Base-by-base conservation (phyloP, 2,329 filamentous ascomycete genomes). In the Didymella pinodella region DNA sequence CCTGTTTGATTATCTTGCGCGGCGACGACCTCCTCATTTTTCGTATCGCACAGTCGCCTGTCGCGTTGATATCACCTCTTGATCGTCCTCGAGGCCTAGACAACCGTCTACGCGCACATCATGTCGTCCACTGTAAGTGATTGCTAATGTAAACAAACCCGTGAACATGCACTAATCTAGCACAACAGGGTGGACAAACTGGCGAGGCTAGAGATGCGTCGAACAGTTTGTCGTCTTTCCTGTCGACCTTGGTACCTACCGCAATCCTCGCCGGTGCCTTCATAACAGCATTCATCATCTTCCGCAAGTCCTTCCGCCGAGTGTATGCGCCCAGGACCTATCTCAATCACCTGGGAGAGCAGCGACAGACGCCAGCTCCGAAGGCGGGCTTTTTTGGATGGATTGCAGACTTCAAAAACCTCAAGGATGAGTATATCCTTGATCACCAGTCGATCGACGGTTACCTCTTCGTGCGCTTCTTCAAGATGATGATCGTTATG, bases 301-400 rank as follows among this genome's bases (percentile, higher is more conserved):
- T 81, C 43, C 74, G 81, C 41, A 74, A 72, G 53, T 72, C 70
- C 50, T 82, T 81, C 65, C 77, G 76, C 26, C 71, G 80, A 32
- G 73, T 80, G 50, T 82, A 82, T 64, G 73, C 76, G 46, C 80
- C 80, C 11, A 74, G 80, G 55, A 81, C 80, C n/a, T 82, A 82
- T 65, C 68, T 83, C 32, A 71, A 79, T 53, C 80, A 76, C 48
- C 62, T 83, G 52, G 75, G 76, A 31, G 62, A 72, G 25, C 66
- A 77, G 65, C 78, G 84, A 61, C 78, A 78, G 64, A 84, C 79
- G 47, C 84, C 84, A 20, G 75, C 81, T 5, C 76, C 70, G 18
- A 73, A 74, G 25, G 57, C 54, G 12, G 81, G 83, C 41, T 75
- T 84, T 57, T 72, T 86, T 48, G 83, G 83, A 63, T 87, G 85